phyloP scores from a whole-genome alignment of 192 early-diverging fungal genomes.

The Linnemannia schmuckeri region DNA sequence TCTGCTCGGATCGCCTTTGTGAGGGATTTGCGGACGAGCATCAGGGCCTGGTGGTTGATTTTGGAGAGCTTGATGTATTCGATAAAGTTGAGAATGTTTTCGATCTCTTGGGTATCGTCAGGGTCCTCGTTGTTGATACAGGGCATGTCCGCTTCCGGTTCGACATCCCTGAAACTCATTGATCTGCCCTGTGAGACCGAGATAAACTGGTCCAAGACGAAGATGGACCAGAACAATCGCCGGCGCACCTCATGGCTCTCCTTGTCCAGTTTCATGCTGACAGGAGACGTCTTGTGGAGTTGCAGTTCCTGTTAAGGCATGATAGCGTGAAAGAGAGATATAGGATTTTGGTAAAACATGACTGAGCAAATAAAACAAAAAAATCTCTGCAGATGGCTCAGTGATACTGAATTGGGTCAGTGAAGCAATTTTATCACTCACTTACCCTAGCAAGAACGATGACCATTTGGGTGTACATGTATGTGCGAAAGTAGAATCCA shows the following conservation, averaged over 20 bases:
- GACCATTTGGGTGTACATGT: conserved; percentile 61
- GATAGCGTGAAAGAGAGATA: not conserved
- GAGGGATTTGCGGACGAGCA: conserved; percentile 50
- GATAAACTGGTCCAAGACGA: conserved; percentile 52
- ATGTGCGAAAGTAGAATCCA: conserved; percentile 65
- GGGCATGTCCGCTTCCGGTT: conserved; percentile 47
- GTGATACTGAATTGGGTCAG: not conserved
- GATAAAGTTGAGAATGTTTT: conserved; percentile 37
- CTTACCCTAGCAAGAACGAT: conserved; percentile 51
- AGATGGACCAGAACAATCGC: conserved; percentile 50
- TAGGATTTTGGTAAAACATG: not conserved
- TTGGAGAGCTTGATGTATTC: conserved; percentile 55
- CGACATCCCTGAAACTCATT: conserved; percentile 54
- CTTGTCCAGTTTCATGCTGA: conserved; percentile 45
- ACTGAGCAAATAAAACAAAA: too few relatives aligned
- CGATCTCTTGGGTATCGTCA: conserved; percentile 43
- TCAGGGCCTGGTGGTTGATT: conserved; percentile 50
- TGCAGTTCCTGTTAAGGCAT: conserved; percentile 38
- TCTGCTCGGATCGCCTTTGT: conserved; percentile 55
- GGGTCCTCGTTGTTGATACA: conserved; percentile 45
- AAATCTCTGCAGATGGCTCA: too few relatives aligned
- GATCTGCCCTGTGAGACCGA: conserved; percentile 47
- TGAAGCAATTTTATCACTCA: not conserved
- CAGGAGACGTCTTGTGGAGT: conserved; percentile 53
- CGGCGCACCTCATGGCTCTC: conserved; percentile 50